Conservation (phyloP, 305 asterid genomes). For the Fraxinus sp. region DNA sequence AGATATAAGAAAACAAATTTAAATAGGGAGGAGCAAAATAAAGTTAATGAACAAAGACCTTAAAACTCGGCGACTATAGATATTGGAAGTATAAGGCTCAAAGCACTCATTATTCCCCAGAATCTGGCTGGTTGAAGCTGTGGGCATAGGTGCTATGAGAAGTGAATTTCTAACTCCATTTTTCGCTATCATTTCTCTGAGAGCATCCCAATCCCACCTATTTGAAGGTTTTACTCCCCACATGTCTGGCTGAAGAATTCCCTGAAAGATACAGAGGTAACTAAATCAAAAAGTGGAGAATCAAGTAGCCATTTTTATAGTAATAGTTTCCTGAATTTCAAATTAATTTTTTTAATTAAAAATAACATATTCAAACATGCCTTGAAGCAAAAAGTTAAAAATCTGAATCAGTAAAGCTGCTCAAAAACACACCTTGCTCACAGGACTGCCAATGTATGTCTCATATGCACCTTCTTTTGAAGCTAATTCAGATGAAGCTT, state of each 20-base stretch:
- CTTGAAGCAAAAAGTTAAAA: not conserved
- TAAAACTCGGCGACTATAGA: slow-evolving; percentile 81
- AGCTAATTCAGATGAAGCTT: slow-evolving; percentile 85
- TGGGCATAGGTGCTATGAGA: slow-evolving; percentile 94
- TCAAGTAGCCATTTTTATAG: no score
- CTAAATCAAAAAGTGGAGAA: not conserved
- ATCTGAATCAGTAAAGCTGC: not conserved
- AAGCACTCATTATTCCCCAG: slow-evolving; percentile 97
- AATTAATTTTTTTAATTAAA: not conserved
- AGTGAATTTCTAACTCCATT: slow-evolving; percentile 88
- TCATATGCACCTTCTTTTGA: slow-evolving; percentile 73
- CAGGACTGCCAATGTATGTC: slow-evolving; percentile 77
- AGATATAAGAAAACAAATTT: not conserved
- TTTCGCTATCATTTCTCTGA: slow-evolving; percentile 56
- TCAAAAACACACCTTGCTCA: slow-evolving; percentile 69
- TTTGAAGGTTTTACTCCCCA: slow-evolving; percentile 82
- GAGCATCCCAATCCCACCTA: slow-evolving; percentile 89
- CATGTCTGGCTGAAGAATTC: slow-evolving; percentile 93
- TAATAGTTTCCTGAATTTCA: no score
- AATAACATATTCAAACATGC: not conserved
- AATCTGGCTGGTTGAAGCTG: slow-evolving; percentile 98
- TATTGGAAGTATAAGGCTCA: slow-evolving; percentile 95
- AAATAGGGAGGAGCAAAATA: not conserved
- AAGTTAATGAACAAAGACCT: slow-evolving; percentile 34
- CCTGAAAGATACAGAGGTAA: slow-evolving; percentile 40